A percentile compares a stretch with the other conserved stretches of the same genome.
Evolutionary conservation across 768 basidiomycete genomes (phyloP).

Genomic region (Clavaria fumosa): DNA sequence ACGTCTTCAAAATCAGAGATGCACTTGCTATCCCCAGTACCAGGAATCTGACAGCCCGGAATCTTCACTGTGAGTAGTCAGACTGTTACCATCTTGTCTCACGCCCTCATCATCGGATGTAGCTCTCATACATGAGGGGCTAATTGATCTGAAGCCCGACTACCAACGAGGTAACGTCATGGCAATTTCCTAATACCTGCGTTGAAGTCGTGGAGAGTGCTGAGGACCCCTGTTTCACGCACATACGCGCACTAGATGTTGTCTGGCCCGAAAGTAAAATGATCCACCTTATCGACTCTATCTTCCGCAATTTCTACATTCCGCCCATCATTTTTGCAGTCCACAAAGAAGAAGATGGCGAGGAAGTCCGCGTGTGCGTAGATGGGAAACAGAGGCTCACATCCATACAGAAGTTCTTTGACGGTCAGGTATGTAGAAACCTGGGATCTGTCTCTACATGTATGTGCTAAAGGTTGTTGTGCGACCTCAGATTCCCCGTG

Average conservation of each 20-base stretch:
- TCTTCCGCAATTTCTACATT: slow-evolving; percentile 64
- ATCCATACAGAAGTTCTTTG: slow-evolving; percentile 64
- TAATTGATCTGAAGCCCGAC: slow-evolving; percentile 52
- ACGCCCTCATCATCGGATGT: neutral
- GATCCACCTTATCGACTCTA: slow-evolving; percentile 56
- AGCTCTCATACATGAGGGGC: slow-evolving; percentile 55
- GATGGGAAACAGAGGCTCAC: slow-evolving; percentile 80
- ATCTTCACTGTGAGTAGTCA: slow-evolving; percentile 30
- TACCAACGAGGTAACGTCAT: slow-evolving; percentile 71
- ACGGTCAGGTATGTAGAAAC: slow-evolving; percentile 32
- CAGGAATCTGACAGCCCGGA: slow-evolving; percentile 26
- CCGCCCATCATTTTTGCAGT: slow-evolving; percentile 70
- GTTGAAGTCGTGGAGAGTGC: too few species aligned
- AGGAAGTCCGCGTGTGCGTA: slow-evolving; percentile 46
- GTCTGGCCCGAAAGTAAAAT: slow-evolving; percentile 67
- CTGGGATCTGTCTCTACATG: slow-evolving; percentile 25
- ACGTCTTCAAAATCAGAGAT: slow-evolving; percentile 28
- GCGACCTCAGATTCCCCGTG: slow-evolving; percentile 12
- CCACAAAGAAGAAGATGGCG: slow-evolving; percentile 34
- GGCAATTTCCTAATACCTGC: too few species aligned
- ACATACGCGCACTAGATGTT: slow-evolving; percentile 30
- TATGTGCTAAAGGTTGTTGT: neutral
- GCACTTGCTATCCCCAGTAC: slow-evolving; percentile 26
- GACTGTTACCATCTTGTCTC: neutral
- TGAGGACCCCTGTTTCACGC: neutral